A percentile compares a stretch with the other conserved stretches of the same genome.
Conservation (phyloP, 2,329 filamentous ascomycete species). For the Thielaviopsis euricoi region DNA sequence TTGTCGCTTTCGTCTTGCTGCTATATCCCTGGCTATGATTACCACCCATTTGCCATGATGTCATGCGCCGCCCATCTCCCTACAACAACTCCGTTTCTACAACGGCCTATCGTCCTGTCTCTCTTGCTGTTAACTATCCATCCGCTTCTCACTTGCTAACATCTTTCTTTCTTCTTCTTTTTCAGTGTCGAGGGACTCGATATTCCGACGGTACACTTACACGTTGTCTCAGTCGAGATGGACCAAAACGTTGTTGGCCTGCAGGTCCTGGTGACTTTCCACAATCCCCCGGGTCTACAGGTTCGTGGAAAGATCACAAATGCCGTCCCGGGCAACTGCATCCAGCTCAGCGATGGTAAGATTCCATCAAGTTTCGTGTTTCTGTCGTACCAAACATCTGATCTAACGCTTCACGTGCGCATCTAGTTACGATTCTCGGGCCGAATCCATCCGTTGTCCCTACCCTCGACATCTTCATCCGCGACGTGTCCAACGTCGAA, state of each 20-base stretch:
- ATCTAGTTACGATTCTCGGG: slow-evolving; percentile 1
- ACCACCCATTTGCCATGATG: neutral
- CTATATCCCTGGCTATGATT: neutral
- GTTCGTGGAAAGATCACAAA: slow-evolving; percentile 55
- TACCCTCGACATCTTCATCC: slow-evolving; percentile 21
- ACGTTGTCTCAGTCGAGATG: slow-evolving; percentile 3
- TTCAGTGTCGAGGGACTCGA: neutral
- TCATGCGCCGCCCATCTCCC: slow-evolving; percentile 1
- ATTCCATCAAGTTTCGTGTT: slow-evolving; percentile 6
- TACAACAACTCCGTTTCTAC: neutral
- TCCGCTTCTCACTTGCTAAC: neutral
- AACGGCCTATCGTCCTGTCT: neutral
- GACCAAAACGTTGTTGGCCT: slow-evolving; percentile 52
- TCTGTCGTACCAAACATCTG: neutral
- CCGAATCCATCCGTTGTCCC: slow-evolving; percentile 6
- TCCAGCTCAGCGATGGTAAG: slow-evolving; percentile 58
- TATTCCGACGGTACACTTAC: neutral
- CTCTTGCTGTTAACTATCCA: neutral
- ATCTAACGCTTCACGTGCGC: neutral
- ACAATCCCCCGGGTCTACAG: slow-evolving; percentile 43
- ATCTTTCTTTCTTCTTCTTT: neutral
- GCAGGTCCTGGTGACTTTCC: slow-evolving; percentile 58
- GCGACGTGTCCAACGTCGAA: slow-evolving; percentile 27
- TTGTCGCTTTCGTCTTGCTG: neutral
- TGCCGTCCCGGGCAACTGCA: slow-evolving; percentile 47